Conservation (phyloP, 345 rosid genomes). For the Odontarrhena argentea region DNA sequence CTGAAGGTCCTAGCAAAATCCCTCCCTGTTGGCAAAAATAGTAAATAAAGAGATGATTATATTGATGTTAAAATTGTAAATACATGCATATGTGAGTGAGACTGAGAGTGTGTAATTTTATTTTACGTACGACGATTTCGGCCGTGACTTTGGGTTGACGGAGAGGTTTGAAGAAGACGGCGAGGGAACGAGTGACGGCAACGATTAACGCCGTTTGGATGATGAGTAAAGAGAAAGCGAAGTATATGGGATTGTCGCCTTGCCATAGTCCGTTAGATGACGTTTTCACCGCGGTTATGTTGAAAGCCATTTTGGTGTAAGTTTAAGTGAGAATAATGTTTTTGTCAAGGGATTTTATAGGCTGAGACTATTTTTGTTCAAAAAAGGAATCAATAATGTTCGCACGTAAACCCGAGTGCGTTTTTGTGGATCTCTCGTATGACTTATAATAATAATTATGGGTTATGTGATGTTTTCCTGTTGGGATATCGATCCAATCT, state of each 20-base stretch:
- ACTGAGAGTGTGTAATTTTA: not conserved
- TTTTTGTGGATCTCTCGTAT: no score
- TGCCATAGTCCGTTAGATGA: slow-evolving; percentile 90
- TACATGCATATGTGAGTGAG: not conserved
- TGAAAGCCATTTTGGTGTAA: slow-evolving; percentile 46
- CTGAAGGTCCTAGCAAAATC: slow-evolving; percentile 80
- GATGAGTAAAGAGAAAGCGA: slow-evolving; percentile 81
- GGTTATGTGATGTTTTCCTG: no score
- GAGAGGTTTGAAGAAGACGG: slow-evolving; percentile 80
- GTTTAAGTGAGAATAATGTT: no score
- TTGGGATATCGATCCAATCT: no score
- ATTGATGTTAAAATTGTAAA: slow-evolving; percentile 27
- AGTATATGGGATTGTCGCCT: slow-evolving; percentile 83
- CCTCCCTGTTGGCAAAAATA: slow-evolving; percentile 59
- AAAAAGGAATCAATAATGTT: no score
- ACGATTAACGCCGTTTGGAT: slow-evolving; percentile 70
- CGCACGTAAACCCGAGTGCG: no score
- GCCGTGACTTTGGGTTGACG: slow-evolving; percentile 95
- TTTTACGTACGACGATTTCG: slow-evolving; percentile 65
- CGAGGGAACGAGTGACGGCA: slow-evolving; percentile 63
- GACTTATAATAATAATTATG: no score
- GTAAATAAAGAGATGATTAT: not conserved
- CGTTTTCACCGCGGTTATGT: slow-evolving; percentile 67
- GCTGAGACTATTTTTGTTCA: no score
- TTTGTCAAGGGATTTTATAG: no score